phyloP scores from a whole-genome alignment of 139 green algal genomes.

The Auxenochlorella pyrenoidosa region DNA sequence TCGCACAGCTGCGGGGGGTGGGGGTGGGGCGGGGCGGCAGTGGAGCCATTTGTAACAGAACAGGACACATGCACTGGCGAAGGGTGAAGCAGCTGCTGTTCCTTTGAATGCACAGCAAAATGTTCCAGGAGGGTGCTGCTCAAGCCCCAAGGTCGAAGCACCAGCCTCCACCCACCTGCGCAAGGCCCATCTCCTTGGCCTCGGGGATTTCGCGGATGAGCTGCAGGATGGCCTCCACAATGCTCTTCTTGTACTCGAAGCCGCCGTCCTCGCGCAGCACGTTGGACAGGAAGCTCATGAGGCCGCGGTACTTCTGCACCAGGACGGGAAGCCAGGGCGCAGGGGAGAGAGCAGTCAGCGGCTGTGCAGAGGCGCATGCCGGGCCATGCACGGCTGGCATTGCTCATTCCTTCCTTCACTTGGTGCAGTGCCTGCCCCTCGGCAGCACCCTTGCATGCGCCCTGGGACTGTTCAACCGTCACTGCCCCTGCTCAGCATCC shows the following conservation, averaged over 20 bases:
- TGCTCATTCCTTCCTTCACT: too few species aligned
- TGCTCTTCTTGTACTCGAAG: constrained; percentile 99
- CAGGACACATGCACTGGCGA: background rate
- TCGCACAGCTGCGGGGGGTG: constrained; percentile 89
- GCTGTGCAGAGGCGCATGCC: background rate
- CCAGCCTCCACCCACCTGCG: constrained; percentile 57
- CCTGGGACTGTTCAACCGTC: background rate
- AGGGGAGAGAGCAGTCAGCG: background rate
- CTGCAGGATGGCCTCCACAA: constrained; percentile 94
- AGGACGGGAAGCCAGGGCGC: background rate
- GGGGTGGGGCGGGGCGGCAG: constrained; percentile 41
- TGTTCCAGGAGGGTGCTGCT: too few species aligned
- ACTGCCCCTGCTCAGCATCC: too few species aligned
- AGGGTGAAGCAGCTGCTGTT: background rate
- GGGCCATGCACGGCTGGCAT: too few species aligned
- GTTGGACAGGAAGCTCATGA: constrained; percentile 97
- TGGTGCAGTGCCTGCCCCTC: background rate
- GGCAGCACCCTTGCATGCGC: background rate
- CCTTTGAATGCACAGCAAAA: too few species aligned
- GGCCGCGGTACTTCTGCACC: constrained; percentile 87
- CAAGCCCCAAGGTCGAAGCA: too few species aligned
- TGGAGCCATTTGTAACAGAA: too few species aligned
- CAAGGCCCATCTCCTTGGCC: constrained; percentile 95
- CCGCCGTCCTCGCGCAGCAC: constrained; percentile 91
- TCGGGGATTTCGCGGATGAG: constrained; percentile 97